phyloP scores from a whole-genome alignment of 441 rosid genomes.

The Gossypium aridum region DNA sequence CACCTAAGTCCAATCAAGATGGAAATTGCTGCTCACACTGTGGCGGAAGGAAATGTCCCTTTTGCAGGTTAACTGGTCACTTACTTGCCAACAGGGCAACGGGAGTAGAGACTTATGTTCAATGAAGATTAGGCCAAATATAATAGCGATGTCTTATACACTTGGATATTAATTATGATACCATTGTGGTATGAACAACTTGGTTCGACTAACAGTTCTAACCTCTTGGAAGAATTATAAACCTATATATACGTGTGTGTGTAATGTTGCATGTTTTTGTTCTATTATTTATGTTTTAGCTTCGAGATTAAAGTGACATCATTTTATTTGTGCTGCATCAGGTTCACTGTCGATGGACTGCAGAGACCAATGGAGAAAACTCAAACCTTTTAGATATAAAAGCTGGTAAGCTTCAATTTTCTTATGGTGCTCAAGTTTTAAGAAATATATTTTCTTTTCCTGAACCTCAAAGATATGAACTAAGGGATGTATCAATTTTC shows the following conservation, averaged over 20 bases:
- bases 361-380: slow-evolving; percentile 59
- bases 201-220: background rate
- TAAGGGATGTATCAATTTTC: background rate
- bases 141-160: background rate
- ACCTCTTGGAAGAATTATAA: background rate
- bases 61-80: background rate
- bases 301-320: background rate
- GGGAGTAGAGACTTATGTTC: background rate
- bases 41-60: background rate
- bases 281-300: background rate
- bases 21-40: background rate
- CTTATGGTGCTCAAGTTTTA: background rate
- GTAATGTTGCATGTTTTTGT: background rate
- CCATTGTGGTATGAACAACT: background rate
- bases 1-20: background rate
- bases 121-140: background rate
- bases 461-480: background rate
- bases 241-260: background rate
- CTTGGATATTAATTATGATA: background rate
- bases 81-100: no score
- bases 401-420: slow-evolving; percentile 63
- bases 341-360: slow-evolving; percentile 87
- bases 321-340: slow-evolving; percentile 29
- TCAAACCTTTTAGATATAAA: slow-evolving; percentile 58
- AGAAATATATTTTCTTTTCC: background rate